Conservation (phyloP, 2,329 filamentous ascomycete species). For the Alternaria incomplexa region DNA sequence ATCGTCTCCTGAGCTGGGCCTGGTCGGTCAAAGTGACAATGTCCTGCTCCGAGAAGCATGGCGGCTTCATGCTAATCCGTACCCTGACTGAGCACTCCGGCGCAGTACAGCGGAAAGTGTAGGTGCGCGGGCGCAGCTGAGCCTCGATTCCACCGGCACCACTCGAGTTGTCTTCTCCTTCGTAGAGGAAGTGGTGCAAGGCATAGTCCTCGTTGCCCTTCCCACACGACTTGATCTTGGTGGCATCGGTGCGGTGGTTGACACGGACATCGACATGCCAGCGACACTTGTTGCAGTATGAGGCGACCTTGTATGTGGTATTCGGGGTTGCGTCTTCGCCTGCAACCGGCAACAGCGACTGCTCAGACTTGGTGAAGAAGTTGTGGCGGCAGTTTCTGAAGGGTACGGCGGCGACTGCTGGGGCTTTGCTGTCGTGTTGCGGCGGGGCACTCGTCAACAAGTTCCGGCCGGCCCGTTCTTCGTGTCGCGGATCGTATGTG, state of each 20-base stretch:
- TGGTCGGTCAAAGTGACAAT: constrained; percentile 61
- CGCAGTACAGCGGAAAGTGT: constrained; percentile 65
- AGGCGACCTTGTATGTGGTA: constrained; percentile 62
- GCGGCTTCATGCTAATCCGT: constrained; percentile 59
- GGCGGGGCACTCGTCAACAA: constrained; percentile 65
- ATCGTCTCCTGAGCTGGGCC: constrained; percentile 59
- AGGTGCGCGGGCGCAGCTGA: constrained; percentile 28
- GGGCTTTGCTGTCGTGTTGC: constrained; percentile 52
- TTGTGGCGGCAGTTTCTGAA: constrained; percentile 62
- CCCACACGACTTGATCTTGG: constrained; percentile 50
- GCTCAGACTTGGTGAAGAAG: constrained; percentile 63
- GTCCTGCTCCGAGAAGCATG: constrained; percentile 57
- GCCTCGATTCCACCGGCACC: constrained; percentile 19
- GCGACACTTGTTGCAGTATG: constrained; percentile 67
- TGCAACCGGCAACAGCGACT: constrained; percentile 57
- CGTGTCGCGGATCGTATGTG: constrained; percentile 57
- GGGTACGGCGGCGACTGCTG: constrained; percentile 45
- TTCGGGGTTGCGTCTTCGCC: constrained; percentile 48
- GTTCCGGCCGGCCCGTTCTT: constrained; percentile 56
- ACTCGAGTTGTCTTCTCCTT: constrained; percentile 23
- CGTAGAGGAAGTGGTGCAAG: constrained; percentile 65
- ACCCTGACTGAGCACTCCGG: constrained; percentile 61
- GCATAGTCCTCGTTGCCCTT: constrained; percentile 55
- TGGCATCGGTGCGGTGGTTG: constrained; percentile 54
- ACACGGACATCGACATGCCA: constrained; percentile 66